Conservation (phyloP, 768 basidiomycete species). For the Gloeostereum incarnatum region DNA sequence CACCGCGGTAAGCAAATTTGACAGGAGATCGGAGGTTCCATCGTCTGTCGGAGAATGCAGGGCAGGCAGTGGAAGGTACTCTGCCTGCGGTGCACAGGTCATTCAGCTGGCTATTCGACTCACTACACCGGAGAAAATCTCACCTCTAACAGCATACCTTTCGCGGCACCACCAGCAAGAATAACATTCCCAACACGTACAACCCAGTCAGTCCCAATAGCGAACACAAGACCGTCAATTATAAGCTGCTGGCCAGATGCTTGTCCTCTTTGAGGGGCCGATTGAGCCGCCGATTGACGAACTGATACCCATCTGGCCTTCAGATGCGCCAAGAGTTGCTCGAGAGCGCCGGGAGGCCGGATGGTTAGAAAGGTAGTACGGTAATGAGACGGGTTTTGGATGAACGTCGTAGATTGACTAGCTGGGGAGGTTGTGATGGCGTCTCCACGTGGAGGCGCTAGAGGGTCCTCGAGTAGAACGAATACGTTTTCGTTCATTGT, state of each 20-base stretch:
- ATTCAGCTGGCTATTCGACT: not conserved
- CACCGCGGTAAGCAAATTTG: slow-evolving; percentile 65
- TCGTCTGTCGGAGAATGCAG: slow-evolving; percentile 56
- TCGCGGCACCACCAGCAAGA: slow-evolving; percentile 63
- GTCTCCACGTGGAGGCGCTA: slow-evolving; percentile 60
- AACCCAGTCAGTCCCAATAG: slow-evolving; percentile 76
- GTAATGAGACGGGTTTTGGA: slow-evolving; percentile 53
- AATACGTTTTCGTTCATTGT: slow-evolving; percentile 79
- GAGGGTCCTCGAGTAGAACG: slow-evolving; percentile 69
- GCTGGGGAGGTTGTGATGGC: slow-evolving; percentile 36
- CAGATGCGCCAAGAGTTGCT: slow-evolving; percentile 65
- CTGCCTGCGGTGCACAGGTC: slow-evolving; percentile 43
- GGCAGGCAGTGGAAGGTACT: slow-evolving; percentile 71
- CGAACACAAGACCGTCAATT: slow-evolving; percentile 66
- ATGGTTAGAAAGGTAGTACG: slow-evolving; percentile 73
- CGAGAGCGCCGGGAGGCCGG: slow-evolving; percentile 63
- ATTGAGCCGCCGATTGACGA: slow-evolving; percentile 33
- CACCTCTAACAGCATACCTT: slow-evolving; percentile 84
- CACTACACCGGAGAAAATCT: slow-evolving; percentile 8
- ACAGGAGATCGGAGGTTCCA: slow-evolving; percentile 64
- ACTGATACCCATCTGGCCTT: slow-evolving; percentile 71
- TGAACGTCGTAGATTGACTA: slow-evolving; percentile 28
- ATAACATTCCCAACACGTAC: slow-evolving; percentile 74
- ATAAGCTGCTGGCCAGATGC: slow-evolving; percentile 51
- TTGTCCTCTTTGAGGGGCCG: slow-evolving; percentile 36